phyloP scores from a whole-genome alignment of 352 stramenopile species.

The Peronosclerospora sorghi region DNA sequence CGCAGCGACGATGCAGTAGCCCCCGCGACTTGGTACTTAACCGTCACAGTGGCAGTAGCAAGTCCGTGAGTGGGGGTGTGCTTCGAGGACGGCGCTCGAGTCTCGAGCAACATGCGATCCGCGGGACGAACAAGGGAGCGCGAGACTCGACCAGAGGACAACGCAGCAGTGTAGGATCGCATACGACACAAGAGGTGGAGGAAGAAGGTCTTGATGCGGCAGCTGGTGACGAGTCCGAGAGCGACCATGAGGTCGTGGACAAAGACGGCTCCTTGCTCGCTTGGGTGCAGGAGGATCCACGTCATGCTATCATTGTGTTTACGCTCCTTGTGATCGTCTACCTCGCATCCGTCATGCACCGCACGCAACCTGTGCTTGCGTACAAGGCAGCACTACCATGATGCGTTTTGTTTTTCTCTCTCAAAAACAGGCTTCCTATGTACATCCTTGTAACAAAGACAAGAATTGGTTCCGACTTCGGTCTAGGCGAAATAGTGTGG shows the following conservation, averaged over 20 bases:
- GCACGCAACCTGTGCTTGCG: constrained; percentile 4
- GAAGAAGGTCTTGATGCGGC: neutral
- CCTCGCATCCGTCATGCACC: constrained; percentile 33
- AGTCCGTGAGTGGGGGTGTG: constrained; percentile 7
- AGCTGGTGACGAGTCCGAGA: constrained; percentile 14
- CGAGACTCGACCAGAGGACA: neutral
- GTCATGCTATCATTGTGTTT: constrained; percentile 47
- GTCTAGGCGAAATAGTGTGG: constrained; percentile 23
- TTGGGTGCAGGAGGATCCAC: constrained; percentile 56
- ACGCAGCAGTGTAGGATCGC: neutral
- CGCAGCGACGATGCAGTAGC: constrained; percentile 28
- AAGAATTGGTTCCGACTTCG: constrained; percentile 10
- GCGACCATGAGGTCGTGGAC: constrained; percentile 17
- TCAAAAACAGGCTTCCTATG: neutral
- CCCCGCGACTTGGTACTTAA: constrained; percentile 8
- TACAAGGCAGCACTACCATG: constrained; percentile 5
- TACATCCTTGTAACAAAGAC: neutral
- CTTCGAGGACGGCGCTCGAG: constrained; percentile 14
- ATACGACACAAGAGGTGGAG: neutral
- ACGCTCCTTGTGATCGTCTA: constrained; percentile 53
- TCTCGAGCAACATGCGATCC: constrained; percentile 4
- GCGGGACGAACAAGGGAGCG: constrained; percentile 1
- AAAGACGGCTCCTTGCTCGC: constrained; percentile 60
- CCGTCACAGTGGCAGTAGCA: constrained; percentile 10
- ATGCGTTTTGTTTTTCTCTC: neutral